Evolutionary conservation across 805 yeast species (phyloP), one percentile per base, ranked within the genome.

Genomic region (Cyberlindnera mycetangii): DNA sequence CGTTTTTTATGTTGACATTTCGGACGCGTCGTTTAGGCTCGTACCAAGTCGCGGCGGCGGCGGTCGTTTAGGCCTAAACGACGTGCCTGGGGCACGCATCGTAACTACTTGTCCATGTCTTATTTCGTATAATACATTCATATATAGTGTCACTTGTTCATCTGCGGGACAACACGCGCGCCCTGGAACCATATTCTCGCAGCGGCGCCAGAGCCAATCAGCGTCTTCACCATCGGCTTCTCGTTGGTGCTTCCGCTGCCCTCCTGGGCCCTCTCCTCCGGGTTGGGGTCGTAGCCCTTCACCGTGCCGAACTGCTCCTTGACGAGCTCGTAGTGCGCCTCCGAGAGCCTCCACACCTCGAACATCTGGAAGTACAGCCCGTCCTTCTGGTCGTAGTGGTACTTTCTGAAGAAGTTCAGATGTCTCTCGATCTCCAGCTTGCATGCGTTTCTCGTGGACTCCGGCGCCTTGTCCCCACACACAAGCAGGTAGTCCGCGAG

Each of bases 161-260:
- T 37, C 32, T 17, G 24, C 3, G 39, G 39, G 12, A 37, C 39
- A 1, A 79, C 65, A 53, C 88, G 68, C 7, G 83, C 87, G 32
- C 81, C 81, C 61, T 82, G 86, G 64, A 81, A 77, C 64, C 81
- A 82, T 4, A 78, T 72, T 55, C 88, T 72, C 4, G 88, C 87
- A 9, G 88, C 89, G 14, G 85, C 68, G 14, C 78, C 88, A 38
- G 71, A 68, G 4, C 82, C 83, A 67, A 83, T 81, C 54, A 83
- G 66, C 37, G 78, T 72, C 59, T 79, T 76, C 39, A 67, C 72
- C 47, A 69, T 53, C 10, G 67, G 66, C 21, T 69, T 63, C 24
- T 62, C 55, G 17, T 60, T 64, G n/a, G 57, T 45, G 25, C 58
- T 56, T 20, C 67, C 71, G 22, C 61, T 60, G 18, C 75, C 77